phyloP scores from a whole-genome alignment of 2,329 filamentous ascomycete species.

The Hymenoscyphus repandus region DNA sequence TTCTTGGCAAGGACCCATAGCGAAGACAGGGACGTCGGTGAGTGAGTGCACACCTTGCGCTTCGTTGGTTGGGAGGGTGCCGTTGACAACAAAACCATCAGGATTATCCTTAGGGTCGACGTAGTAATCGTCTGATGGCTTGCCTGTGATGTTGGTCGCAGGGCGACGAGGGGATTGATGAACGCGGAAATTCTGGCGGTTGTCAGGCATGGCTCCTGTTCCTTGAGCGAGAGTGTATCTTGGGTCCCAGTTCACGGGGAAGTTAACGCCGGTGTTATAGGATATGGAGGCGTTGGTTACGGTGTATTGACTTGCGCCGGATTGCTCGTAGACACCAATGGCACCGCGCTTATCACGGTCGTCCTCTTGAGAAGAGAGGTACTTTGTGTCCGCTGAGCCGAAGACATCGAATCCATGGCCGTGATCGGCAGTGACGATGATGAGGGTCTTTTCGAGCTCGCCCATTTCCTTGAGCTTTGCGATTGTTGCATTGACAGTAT shows the following conservation, averaged over 20 bases:
- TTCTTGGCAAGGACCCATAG: slow-evolving; percentile 73
- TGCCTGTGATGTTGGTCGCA: slow-evolving; percentile 48
- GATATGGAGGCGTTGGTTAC: slow-evolving; percentile 49
- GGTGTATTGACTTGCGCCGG: slow-evolving; percentile 72
- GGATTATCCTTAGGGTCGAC: slow-evolving; percentile 62
- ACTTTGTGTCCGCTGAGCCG: slow-evolving; percentile 75
- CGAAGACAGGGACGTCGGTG: slow-evolving; percentile 75
- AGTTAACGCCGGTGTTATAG: slow-evolving; percentile 69
- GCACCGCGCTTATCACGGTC: slow-evolving; percentile 72
- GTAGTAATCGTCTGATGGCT: slow-evolving; percentile 52
- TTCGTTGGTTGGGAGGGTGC: slow-evolving; percentile 61
- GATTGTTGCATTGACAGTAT: slow-evolving; percentile 73
- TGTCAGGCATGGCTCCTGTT: slow-evolving; percentile 66
- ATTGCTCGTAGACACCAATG: slow-evolving; percentile 67
- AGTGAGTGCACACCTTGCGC: slow-evolving; percentile 69
- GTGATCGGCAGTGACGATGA: slow-evolving; percentile 82
- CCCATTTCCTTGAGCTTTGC: slow-evolving; percentile 61
- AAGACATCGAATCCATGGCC: slow-evolving; percentile 87
- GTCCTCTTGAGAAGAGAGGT: slow-evolving; percentile 58
- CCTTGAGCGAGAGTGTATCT: slow-evolving; percentile 76
- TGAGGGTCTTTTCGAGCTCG: slow-evolving; percentile 68
- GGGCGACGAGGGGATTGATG: slow-evolving; percentile 59
- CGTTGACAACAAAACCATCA: slow-evolving; percentile 68
- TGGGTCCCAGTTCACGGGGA: slow-evolving; percentile 80
- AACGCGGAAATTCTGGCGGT: slow-evolving; percentile 70